phyloP scores from a whole-genome alignment of 768 basidiomycete genomes.

The Lenzites betulinus region DNA sequence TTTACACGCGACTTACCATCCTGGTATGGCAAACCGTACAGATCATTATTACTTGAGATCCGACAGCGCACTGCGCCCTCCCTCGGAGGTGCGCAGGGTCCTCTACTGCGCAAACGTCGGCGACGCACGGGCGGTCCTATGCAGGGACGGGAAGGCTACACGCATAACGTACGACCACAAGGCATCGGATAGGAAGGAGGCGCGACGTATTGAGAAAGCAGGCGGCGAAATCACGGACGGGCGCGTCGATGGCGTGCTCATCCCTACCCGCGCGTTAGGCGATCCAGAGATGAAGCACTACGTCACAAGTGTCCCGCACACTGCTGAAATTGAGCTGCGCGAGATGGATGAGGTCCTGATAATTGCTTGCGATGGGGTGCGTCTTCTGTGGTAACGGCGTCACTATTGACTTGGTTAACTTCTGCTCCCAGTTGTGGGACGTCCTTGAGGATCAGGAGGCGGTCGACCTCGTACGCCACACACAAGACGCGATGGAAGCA shows the following conservation, averaged over 20 bases:
- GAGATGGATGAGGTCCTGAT: constrained; percentile 93
- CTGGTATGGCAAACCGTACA: background rate
- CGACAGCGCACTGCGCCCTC: constrained; percentile 26
- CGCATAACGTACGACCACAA: constrained; percentile 99
- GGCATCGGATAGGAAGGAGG: constrained; percentile 94
- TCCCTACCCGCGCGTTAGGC: constrained; percentile 93
- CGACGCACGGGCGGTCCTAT: constrained; percentile 92
- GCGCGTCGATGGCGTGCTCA: constrained; percentile 94
- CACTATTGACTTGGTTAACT: background rate
- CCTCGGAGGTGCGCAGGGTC: constrained; percentile 58
- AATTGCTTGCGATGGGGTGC: constrained; percentile 95
- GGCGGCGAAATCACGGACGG: constrained; percentile 99
- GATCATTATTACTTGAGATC: background rate
- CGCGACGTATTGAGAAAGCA: constrained; percentile 96
- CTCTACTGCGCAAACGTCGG: constrained; percentile 97
- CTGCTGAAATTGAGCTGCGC: constrained; percentile 90
- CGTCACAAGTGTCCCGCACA: constrained; percentile 96
- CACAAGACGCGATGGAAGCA: background rate
- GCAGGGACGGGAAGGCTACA: constrained; percentile 86
- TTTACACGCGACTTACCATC: background rate
- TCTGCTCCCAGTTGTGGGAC: background rate
- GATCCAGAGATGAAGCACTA: constrained; percentile 99
- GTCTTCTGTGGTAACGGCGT: constrained; percentile 33
- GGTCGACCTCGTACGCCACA: background rate
- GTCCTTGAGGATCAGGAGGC: constrained; percentile 5